phyloP scores from a whole-genome alignment of 495 filamentous ascomycete species.

The Aspergillus bridgeri region DNA sequence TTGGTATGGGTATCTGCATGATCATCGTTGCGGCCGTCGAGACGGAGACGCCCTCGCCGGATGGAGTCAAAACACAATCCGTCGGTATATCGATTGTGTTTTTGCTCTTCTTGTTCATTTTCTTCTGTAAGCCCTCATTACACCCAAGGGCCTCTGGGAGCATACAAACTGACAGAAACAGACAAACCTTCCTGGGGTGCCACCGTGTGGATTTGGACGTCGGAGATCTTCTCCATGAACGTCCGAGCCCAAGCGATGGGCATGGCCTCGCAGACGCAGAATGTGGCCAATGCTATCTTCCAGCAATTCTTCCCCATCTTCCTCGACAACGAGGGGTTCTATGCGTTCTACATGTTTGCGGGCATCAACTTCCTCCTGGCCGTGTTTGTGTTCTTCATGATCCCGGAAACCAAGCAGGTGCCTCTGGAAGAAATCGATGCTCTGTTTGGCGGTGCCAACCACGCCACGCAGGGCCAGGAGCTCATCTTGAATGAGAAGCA shows the following conservation, averaged over 20 bases:
- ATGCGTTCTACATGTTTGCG: conserved; percentile 50
- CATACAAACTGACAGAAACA: conserved; percentile 19
- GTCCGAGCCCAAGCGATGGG: conserved; percentile 65
- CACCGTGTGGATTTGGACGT: conserved; percentile 65
- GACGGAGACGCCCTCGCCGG: conserved; percentile 52
- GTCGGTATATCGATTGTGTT: conserved; percentile 64
- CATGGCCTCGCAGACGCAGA: conserved; percentile 64
- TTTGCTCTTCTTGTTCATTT: conserved; percentile 60
- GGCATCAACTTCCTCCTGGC: conserved; percentile 57
- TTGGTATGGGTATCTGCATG: conserved; percentile 68
- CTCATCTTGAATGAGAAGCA: conserved; percentile 32
- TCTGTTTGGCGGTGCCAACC: conserved; percentile 57
- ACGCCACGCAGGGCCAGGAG: conserved; percentile 51
- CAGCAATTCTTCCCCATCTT: conserved; percentile 68
- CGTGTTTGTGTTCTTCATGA: conserved; percentile 69
- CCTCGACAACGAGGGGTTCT: conserved; percentile 53
- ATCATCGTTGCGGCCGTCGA: conserved; percentile 64
- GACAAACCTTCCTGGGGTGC: conserved; percentile 67
- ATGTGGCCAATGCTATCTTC: conserved; percentile 62
- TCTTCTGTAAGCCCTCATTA: conserved; percentile 52
- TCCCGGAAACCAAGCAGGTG: conserved; percentile 71
- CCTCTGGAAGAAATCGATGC: conserved; percentile 63
- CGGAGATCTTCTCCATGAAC: conserved; percentile 65
- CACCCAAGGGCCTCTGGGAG: background rate
- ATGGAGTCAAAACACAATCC: conserved; percentile 49